phyloP scores from a whole-genome alignment of 2,329 filamentous ascomycete genomes.

The Dactylellina sp. region DNA sequence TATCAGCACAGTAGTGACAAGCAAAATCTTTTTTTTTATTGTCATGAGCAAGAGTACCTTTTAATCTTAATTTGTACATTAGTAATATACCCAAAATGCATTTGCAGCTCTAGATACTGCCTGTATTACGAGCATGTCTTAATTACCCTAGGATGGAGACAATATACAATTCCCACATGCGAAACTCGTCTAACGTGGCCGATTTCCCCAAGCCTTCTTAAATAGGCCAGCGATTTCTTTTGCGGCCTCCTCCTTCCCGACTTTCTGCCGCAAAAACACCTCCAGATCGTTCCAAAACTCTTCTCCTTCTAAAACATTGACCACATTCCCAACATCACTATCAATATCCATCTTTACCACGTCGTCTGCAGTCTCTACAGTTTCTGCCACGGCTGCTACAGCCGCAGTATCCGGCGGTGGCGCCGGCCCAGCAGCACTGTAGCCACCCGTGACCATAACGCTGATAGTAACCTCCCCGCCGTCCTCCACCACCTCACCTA shows the following conservation, averaged over 20 bases:
- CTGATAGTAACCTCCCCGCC: constrained; percentile 71
- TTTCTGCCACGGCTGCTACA: constrained; percentile 64
- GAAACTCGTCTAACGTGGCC: constrained; percentile 47
- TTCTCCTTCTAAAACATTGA: constrained; percentile 72
- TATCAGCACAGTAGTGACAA: not conserved
- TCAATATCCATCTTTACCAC: constrained; percentile 69
- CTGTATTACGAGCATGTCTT: not conserved
- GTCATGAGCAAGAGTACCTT: not conserved
- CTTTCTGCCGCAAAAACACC: constrained; percentile 80
- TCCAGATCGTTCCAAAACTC: constrained; percentile 89
- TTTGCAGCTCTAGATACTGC: constrained; percentile 6
- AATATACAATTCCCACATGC: not conserved
- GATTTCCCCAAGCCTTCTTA: constrained; percentile 75
- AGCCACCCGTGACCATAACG: constrained; percentile 86
- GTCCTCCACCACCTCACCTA: constrained; percentile 76
- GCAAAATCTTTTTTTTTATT: not conserved
- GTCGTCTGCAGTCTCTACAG: constrained; percentile 66
- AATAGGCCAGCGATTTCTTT: constrained; percentile 77
- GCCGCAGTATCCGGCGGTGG: constrained; percentile 65
- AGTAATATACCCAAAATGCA: constrained; percentile 35
- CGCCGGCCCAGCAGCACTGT: constrained; percentile 61
- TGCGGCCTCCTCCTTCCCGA: constrained; percentile 75
- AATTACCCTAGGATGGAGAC: not conserved
- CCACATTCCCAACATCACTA: constrained; percentile 53
- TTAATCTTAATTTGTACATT: constrained; percentile 23